These are phyloP conservation scores for Penicillium sp. DNA, from an alignment of 2,329 filamentous ascomycete species.

Conservation along the genomic window DNA sequence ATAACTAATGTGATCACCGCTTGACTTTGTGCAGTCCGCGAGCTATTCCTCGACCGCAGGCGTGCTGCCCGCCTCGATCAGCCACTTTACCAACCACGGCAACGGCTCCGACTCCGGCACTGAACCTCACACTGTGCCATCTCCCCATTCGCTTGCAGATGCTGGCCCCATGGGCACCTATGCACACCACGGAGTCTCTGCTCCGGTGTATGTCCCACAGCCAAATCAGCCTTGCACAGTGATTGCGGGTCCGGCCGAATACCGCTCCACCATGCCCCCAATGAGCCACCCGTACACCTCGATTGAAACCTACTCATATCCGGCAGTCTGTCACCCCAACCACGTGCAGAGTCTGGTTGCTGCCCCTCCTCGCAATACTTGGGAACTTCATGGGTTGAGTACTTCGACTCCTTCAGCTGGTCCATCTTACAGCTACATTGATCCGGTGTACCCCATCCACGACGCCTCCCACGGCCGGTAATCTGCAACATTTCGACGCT, in stretches of 20 bases:
- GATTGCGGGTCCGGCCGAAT: constrained; percentile 33
- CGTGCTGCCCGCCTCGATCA: constrained; percentile 36
- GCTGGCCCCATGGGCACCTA: constrained; percentile 42
- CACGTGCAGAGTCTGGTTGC: constrained; percentile 24
- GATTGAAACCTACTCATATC: constrained; percentile 29
- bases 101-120: constrained; percentile 43
- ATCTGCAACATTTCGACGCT: constrained; percentile 1
- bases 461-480: constrained; percentile 23
- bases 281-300: constrained; percentile 28
- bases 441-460: constrained; percentile 30
- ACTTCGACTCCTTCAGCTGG: constrained; percentile 24
- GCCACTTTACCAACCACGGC: constrained; percentile 38
- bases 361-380: constrained; percentile 30
- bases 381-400: constrained; percentile 34
- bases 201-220: constrained; percentile 42
- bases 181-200: constrained; percentile 34
- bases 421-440: constrained; percentile 30
- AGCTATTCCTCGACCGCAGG: constrained; percentile 62
- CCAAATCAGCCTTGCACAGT: constrained; percentile 24
- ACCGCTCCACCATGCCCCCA: constrained; percentile 31
- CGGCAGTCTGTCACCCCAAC: constrained; percentile 27
- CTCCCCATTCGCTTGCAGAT: constrained; percentile 45
- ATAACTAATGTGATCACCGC: no score
- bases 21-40: constrained; percentile 48
- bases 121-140: constrained; percentile 44